phyloP scores from a whole-genome alignment of 257 asterid genomes.

The Solanum boliviense region DNA sequence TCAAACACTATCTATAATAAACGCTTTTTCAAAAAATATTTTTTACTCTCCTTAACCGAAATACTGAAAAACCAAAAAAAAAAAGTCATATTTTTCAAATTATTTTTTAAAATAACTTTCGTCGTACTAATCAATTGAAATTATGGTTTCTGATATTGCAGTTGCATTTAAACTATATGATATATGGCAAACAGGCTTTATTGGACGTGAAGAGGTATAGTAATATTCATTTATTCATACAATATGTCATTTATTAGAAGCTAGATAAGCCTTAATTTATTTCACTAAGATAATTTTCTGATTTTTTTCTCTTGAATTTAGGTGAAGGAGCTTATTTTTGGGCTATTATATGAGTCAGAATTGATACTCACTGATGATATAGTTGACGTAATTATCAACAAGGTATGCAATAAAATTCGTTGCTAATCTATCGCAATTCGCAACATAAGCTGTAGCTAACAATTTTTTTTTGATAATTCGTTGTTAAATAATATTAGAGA shows the following conservation, averaged over 20 bases:
- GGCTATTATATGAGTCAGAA: conserved; percentile 32
- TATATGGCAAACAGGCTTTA: conserved; percentile 32
- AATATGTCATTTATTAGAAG: neutral
- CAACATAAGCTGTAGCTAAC: neutral
- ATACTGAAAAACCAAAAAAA: neutral
- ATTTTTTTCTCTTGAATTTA: neutral
- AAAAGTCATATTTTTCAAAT: neutral
- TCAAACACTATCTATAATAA: neutral
- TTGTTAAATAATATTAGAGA: neutral
- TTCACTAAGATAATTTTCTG: neutral
- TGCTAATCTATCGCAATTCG: neutral
- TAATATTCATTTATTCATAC: no score
- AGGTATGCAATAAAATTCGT: conserved; percentile 10
- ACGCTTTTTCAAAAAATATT: neutral
- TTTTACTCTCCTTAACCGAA: neutral
- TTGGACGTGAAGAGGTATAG: conserved; percentile 36
- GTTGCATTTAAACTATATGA: conserved; percentile 42
- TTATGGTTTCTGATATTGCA: conserved; percentile 7
- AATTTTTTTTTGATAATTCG: neutral
- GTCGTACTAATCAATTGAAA: neutral
- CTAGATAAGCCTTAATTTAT: neutral
- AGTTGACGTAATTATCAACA: conserved; percentile 21
- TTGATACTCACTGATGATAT: conserved; percentile 25
- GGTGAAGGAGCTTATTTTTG: conserved; percentile 43
- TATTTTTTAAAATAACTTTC: neutral